Conservation (phyloP, 1,284 basidiomycete genomes). For the Malassezia japonica region DNA sequence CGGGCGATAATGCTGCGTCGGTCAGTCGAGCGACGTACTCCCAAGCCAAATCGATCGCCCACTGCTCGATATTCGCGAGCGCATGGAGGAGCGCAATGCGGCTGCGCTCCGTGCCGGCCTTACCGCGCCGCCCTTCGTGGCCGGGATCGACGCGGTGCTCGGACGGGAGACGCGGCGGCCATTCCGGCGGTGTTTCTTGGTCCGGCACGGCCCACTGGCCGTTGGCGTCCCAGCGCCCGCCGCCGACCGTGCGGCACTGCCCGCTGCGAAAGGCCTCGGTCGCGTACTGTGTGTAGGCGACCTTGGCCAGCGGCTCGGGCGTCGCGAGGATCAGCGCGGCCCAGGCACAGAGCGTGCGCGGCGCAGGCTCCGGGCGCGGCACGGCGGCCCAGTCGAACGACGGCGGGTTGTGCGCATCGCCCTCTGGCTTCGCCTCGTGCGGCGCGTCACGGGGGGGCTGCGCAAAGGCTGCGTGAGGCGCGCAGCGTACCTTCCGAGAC, state of each 20-base stretch:
- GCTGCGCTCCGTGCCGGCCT: constrained; percentile 56
- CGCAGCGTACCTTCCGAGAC: constrained; percentile 61
- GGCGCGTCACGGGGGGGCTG: background rate
- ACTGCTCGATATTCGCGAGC: constrained; percentile 80
- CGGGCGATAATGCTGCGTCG: constrained; percentile 62
- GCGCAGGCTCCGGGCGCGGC: constrained; percentile 23
- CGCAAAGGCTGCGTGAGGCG: constrained; percentile 4
- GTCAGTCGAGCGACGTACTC: constrained; percentile 20
- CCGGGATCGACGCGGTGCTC: constrained; percentile 58
- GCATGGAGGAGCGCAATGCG: constrained; percentile 69
- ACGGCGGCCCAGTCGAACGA: constrained; percentile 32
- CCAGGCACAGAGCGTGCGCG: constrained; percentile 61
- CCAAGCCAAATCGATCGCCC: constrained; percentile 56
- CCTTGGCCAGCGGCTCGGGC: constrained; percentile 61
- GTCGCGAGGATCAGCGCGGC: constrained; percentile 66
- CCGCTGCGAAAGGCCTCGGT: constrained; percentile 63
- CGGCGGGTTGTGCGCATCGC: constrained; percentile 44
- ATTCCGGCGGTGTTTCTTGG: constrained; percentile 55
- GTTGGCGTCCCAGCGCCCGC: constrained; percentile 23
- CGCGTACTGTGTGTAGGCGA: constrained; percentile 61
- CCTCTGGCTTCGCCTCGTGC: background rate
- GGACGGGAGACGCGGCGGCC: constrained; percentile 56
- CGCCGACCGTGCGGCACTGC: constrained; percentile 59
- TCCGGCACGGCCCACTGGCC: constrained; percentile 22
- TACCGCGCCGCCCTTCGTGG: constrained; percentile 57